phyloP scores from a whole-genome alignment of 1,284 basidiomycete genomes.

The Cryptococcus neoformans region DNA sequence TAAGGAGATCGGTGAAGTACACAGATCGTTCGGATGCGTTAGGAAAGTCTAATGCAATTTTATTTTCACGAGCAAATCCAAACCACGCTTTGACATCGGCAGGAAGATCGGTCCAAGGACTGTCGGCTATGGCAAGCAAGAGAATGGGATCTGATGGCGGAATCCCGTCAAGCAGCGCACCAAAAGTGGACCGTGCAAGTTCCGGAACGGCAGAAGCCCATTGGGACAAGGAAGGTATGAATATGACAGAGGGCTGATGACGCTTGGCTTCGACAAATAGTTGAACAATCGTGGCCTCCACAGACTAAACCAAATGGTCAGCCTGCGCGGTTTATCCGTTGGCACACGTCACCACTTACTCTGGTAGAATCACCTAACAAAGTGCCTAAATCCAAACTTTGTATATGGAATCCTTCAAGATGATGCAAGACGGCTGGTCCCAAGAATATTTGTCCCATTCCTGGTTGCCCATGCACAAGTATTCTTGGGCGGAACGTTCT shows the following conservation, averaged over 20 bases:
- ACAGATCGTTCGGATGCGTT: slow-evolving; percentile 58
- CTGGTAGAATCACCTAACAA: slow-evolving; percentile 86
- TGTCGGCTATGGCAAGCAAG: slow-evolving; percentile 84
- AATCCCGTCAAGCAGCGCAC: slow-evolving; percentile 85
- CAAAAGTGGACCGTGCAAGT: slow-evolving; percentile 76
- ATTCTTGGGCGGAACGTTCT: slow-evolving; percentile 89
- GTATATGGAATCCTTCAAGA: slow-evolving; percentile 93
- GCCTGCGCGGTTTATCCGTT: neutral
- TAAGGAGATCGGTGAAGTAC: slow-evolving; percentile 75
- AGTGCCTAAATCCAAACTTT: slow-evolving; percentile 85
- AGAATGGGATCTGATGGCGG: slow-evolving; percentile 89
- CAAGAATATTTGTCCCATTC: slow-evolving; percentile 88
- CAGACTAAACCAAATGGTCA: slow-evolving; percentile 56
- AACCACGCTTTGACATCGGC: slow-evolving; percentile 90
- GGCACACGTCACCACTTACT: slow-evolving; percentile 51
- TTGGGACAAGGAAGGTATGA: slow-evolving; percentile 81
- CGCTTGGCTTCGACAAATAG: slow-evolving; percentile 98
- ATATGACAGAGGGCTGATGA: slow-evolving; percentile 93
- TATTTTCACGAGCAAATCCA: slow-evolving; percentile 70
- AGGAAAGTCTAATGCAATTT: slow-evolving; percentile 62
- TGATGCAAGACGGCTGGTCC: slow-evolving; percentile 90
- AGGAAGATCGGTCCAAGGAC: slow-evolving; percentile 66
- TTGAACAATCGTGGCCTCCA: slow-evolving; percentile 90
- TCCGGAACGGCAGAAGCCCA: slow-evolving; percentile 88
- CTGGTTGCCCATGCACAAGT: slow-evolving; percentile 72